Conservation (phyloP, 2,329 filamentous ascomycete species). For the Lojkania enalia region DNA sequence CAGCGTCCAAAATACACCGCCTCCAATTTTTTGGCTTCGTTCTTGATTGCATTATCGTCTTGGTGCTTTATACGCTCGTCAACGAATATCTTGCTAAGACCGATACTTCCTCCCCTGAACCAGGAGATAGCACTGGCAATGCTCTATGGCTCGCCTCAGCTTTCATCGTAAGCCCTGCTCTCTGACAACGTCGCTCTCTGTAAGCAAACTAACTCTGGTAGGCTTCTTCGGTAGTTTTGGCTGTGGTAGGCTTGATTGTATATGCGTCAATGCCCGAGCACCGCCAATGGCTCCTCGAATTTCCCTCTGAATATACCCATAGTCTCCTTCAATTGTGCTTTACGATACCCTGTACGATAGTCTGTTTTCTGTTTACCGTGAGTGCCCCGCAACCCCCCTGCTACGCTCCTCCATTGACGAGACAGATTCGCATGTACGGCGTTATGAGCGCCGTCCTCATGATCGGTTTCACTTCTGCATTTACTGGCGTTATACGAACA, state of each 20-base stretch:
- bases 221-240: conserved; percentile 36
- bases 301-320: conserved; percentile 37
- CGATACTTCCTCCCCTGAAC: too few species aligned
- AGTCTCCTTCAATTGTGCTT: conserved; percentile 41
- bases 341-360: conserved; percentile 44
- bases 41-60: conserved; percentile 30
- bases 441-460: conserved; percentile 40
- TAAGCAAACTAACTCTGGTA: conserved; percentile 23
- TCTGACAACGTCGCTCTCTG: background rate
- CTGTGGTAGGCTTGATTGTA: conserved; percentile 32
- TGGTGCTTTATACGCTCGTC: conserved; percentile 31
- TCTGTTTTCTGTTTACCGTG: conserved; percentile 42
- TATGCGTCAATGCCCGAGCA: conserved; percentile 39
- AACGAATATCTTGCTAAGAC: too few species aligned
- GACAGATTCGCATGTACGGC: conserved; percentile 36
- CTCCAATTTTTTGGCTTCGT: conserved; percentile 36
- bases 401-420: conserved; percentile 15
- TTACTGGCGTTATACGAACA: conserved; percentile 35
- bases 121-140: conserved; percentile 33
- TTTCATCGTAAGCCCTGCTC: conserved; percentile 25
- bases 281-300: conserved; percentile 39
- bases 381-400: conserved; percentile 11
- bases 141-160: conserved; percentile 33
- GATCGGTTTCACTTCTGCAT: conserved; percentile 40
- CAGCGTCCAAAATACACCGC: conserved; percentile 29